Percentiles rank a stretch among this genome's conserved stretches.
Evolutionary conservation across 2,329 filamentous ascomycete species (phyloP).

Genomic region (Ceratocystis ficicola): DNA sequence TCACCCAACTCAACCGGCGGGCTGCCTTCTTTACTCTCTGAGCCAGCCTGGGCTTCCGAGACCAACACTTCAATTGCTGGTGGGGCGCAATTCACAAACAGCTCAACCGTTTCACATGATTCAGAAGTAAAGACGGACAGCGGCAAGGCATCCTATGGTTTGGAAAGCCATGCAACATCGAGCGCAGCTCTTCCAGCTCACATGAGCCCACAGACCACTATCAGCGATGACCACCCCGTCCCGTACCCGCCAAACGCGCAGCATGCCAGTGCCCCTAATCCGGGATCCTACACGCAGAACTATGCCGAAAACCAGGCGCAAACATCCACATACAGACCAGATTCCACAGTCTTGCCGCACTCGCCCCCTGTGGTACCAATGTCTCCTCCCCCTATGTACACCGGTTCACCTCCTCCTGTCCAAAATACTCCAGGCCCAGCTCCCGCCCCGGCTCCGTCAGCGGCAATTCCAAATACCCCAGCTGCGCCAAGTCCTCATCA

Average conservation of each 20-base stretch:
- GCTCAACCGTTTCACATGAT: background rate
- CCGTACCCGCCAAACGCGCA: background rate
- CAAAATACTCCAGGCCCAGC: background rate
- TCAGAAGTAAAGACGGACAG: background rate
- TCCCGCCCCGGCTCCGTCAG: background rate
- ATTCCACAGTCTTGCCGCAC: background rate
- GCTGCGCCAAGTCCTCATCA: background rate
- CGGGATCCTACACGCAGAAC: background rate
- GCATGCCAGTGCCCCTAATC: background rate
- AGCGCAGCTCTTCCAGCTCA: background rate
- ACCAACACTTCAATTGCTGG: background rate
- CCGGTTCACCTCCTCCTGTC: background rate
- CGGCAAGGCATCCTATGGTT: background rate
- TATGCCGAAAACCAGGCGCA: background rate
- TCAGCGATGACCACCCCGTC: background rate
- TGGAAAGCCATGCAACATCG: background rate
- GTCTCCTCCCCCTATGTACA: constrained; percentile 8
- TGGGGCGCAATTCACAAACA: background rate
- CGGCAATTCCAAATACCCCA: background rate
- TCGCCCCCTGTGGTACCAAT: background rate
- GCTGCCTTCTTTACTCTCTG: background rate
- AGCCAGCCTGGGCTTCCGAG: background rate
- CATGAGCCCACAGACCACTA: background rate
- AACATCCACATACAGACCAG: background rate
- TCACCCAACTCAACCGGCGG: background rate